phyloP scores from a whole-genome alignment of 345 rosid genomes.

The Gossypium herbaceum region DNA sequence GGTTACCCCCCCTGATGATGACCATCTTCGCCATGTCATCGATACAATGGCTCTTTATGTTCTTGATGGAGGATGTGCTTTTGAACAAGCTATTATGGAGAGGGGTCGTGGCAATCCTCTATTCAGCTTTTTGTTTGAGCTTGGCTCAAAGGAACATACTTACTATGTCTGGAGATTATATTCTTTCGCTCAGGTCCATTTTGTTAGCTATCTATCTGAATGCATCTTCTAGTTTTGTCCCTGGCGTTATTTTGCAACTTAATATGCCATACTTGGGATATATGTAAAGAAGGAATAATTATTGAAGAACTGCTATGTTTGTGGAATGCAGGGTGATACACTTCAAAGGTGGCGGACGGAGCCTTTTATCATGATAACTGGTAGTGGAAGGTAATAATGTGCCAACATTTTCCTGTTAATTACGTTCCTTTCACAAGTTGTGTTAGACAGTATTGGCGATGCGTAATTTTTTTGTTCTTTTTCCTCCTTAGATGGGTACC shows the following conservation, averaged over 20 bases:
- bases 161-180: conserved; percentile 97
- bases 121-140: conserved; percentile 87
- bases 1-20: conserved; percentile 79
- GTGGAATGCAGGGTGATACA: conserved; percentile 13
- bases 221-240: not conserved
- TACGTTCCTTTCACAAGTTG: not conserved
- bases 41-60: conserved; percentile 97
- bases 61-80: conserved; percentile 96
- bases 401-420: not conserved
- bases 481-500: conserved; percentile 73
- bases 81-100: conserved; percentile 99
- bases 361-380: conserved; percentile 97
- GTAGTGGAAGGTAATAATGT: conserved; percentile 84
- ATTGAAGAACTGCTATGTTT: not conserved
- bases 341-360: conserved; percentile 61
- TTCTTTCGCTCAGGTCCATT: conserved; percentile 92
- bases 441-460: not conserved
- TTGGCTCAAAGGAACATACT: conserved; percentile 96
- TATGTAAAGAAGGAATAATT: conserved; percentile 4
- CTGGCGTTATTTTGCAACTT: not conserved
- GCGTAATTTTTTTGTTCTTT: not conserved
- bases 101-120: conserved; percentile 97
- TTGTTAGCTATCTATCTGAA: conserved; percentile 6
- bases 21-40: conserved; percentile 84
- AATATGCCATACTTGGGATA: not conserved